Base-by-base conservation (phyloP, 495 filamentous ascomycete species). In the Penicillium nucicola region DNA sequence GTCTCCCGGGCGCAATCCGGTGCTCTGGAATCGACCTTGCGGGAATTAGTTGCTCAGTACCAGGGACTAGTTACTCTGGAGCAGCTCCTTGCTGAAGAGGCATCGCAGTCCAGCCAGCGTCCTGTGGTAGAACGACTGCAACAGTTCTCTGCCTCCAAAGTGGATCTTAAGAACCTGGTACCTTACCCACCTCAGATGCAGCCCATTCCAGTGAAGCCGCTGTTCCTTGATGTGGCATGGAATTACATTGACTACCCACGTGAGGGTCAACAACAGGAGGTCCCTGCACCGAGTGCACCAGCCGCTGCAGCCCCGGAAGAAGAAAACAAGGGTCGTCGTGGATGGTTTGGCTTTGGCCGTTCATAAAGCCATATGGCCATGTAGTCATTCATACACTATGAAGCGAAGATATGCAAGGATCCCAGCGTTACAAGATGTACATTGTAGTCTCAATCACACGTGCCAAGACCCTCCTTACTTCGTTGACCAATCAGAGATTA, bases 211-310 rank as follows among this genome's bases (percentile, higher is more conserved):
- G 90, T 97, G 13, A 99, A 99, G 69, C 95, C 93, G 13, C 67
- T 99, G 13, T 97, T 97, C 77, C 80, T 97, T 38, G 93, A 99
- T 65, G 88, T 96, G 11, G 93, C 93, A 13, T 97, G 90, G 87
- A 99, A 97, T 66, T 99, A 96, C 64, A 90, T 99, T 52, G 85
- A 90, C 17, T 99, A 99, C 66, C 92, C 93, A 2, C 88, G 86
- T 3, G 61, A 62, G 25, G 53, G 50, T 2, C 44, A 38, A 8
- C 55, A 25, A 14, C 57, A 63, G 34, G 51, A 25, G 12, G 44
- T 5, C 31, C 11, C 23, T 44, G 37, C 14, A 5, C 37, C 13
- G 15, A 22, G 2, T 19, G 18, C 17, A 20, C 14, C 37, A 32
- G 60, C 73, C 37, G 54, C 56, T 15, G 47, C 69, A 19, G 53